A percentile compares a stretch with the other conserved stretches of the same genome.
Evolutionary conservation across 805 yeast species (phyloP).

Genomic region (Cyberlindnera bimundalis): DNA sequence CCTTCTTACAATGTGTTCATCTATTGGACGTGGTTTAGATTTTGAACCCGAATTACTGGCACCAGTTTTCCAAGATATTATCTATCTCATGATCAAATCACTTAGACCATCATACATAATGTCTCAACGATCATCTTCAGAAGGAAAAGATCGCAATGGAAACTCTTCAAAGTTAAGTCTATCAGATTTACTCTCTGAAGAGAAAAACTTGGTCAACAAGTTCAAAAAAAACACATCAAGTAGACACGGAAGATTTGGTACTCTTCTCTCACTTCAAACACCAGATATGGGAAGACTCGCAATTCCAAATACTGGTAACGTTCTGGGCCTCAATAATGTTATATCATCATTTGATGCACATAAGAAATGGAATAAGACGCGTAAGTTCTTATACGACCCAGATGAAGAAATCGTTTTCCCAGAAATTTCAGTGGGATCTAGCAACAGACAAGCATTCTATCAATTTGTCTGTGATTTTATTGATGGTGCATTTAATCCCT

Average conservation of each 20-base stretch:
- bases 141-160: conserved; percentile 4
- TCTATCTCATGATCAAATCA: conserved; percentile 61
- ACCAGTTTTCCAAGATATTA: conserved; percentile 61
- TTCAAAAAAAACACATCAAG: conserved; percentile 53
- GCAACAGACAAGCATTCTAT: conserved; percentile 10
- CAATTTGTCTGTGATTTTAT: conserved; percentile 55
- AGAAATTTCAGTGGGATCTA: conserved; percentile 22
- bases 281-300: conserved; percentile 56
- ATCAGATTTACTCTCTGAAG: conserved; percentile 52
- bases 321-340: conserved; percentile 47
- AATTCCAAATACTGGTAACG: conserved; percentile 70
- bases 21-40: conserved; percentile 49
- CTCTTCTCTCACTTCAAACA: conserved; percentile 69
- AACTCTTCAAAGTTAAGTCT: conserved; percentile 9
- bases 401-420: conserved; percentile 31
- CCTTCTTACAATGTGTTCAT: conserved; percentile 65
- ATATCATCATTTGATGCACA: conserved; percentile 62
- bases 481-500: conserved; percentile 72
- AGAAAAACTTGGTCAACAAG: conserved; percentile 47
- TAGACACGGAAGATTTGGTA: conserved; percentile 90
- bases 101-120: conserved; percentile 34
- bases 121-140: conserved; percentile 4
- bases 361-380: conserved; percentile 59
- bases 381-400: conserved; percentile 25
- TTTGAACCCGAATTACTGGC: conserved; percentile 61